Base-by-base conservation (phyloP, 345 rosid species). In the Syzygium jambos region DNA sequence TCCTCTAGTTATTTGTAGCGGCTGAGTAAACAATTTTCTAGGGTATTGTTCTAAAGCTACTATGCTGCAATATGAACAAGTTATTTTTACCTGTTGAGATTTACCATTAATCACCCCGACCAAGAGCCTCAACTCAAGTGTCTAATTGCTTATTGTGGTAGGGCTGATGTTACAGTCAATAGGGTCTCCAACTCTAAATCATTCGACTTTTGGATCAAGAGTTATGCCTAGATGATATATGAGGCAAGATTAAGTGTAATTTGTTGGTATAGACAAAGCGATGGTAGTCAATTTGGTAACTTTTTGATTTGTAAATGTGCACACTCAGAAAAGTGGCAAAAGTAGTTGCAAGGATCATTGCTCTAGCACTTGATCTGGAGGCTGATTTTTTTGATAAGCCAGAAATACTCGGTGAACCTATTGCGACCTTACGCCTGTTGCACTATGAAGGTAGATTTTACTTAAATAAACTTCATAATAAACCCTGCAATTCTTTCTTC, bases 371-470 rank as follows among this genome's bases (percentile, higher is more conserved):
- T 78, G 91, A 93, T 87, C 93, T 97, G 89, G 91, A 95, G 43
- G 91, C 22, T 54, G 93, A 93, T 91, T 96, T 94, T 90, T 96
- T 96, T 89, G 96, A 97, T 84, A 93, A 57, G 59, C 97, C 95
- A 2, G 95, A 92, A 89, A 95, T 95, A 92, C 96, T 96, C 43
- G 98, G 94, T n/a, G 90, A 93, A 54, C 99, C 98, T 55, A 94
- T 93, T 89, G 94, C 94, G 65, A 52, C 88, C 78, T 57, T 97
- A 94, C 92, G 94, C 25, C 91, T 97, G 88, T 91, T 96, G 84
- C 96, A 90, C 89, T 97, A 97, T 85, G 93, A 89, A 96, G 97
- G 98, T 94, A 46, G 52, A 49, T 27, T 63, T 63, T 63, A n/a
- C 34, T 63, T 63, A 19, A n/a, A 30, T 65, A 7, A 65, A 16